These are phyloP conservation scores for Tolypocladium endophyticum DNA, from an alignment of 2,329 filamentous ascomycete species.

Conservation along the genomic window DNA sequence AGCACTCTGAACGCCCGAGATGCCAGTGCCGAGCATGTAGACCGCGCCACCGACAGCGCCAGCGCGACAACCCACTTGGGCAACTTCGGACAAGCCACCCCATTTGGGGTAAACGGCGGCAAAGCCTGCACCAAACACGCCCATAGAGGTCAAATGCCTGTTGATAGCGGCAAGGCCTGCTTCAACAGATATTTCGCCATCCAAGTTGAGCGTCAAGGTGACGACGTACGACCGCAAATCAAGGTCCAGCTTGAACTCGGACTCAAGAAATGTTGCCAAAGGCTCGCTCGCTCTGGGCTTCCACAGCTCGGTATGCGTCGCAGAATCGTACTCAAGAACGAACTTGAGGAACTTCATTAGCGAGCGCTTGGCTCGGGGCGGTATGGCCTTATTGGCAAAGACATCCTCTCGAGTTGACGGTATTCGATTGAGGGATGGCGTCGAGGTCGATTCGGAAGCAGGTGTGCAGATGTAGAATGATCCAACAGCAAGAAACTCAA, in stretches of 20 bases:
- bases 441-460: slow-evolving; percentile 14
- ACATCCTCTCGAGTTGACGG: slow-evolving; percentile 88
- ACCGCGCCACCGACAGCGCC: slow-evolving; percentile 83
- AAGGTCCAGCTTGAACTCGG: slow-evolving; percentile 57
- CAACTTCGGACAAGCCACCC: slow-evolving; percentile 80
- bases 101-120: slow-evolving; percentile 86
- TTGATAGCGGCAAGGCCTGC: slow-evolving; percentile 65
- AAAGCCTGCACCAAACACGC: slow-evolving; percentile 79
- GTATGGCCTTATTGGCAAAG: slow-evolving; percentile 67
- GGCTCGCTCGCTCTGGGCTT: slow-evolving; percentile 40
- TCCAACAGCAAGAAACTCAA: slow-evolving; percentile 89
- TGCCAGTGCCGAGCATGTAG: slow-evolving; percentile 71
- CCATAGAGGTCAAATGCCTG: slow-evolving; percentile 76
- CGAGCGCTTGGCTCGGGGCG: slow-evolving; percentile 69
- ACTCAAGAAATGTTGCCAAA: slow-evolving; percentile 48
- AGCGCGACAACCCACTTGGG: slow-evolving; percentile 84
- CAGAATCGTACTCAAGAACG: slow-evolving; percentile 60
- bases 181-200: slow-evolving; percentile 47
- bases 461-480: slow-evolving; percentile 73
- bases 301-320: slow-evolving; percentile 46
- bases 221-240: slow-evolving; percentile 51
- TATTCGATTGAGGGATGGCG: slow-evolving; percentile 51
- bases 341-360: slow-evolving; percentile 94
- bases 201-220: slow-evolving; percentile 65
- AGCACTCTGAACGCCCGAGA: slow-evolving; percentile 27